Evolutionary conservation across 805 yeast genomes (phyloP).

Genomic region (Saccharomycopsis amapae): DNA sequence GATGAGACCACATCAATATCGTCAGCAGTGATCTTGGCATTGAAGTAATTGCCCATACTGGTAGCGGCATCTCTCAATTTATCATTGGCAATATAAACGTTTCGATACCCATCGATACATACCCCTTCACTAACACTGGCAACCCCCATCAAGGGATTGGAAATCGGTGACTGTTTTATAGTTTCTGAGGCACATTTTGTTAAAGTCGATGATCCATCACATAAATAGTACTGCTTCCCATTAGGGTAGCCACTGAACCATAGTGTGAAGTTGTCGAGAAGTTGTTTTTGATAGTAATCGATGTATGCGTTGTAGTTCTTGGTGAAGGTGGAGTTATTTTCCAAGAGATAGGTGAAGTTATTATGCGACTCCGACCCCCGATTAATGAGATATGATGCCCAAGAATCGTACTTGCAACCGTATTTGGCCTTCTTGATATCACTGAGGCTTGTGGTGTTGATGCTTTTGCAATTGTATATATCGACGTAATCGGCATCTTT

Average conservation of each 20-base stretch:
- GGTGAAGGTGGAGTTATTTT: conserved; percentile 4
- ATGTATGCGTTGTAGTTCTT: conserved; percentile 8
- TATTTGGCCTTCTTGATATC: conserved; percentile 7
- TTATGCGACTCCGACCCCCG: conserved; percentile 8
- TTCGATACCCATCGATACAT: too few relatives aligned
- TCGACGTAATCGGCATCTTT: too few relatives aligned
- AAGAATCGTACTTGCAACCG: conserved; percentile 15
- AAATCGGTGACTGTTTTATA: too few relatives aligned
- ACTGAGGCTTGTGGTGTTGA: not conserved
- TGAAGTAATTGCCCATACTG: conserved; percentile 4
- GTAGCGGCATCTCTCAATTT: not conserved
- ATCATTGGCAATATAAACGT: conserved; percentile 8
- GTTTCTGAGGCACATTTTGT: too few relatives aligned
- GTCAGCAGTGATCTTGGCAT: conserved; percentile 4
- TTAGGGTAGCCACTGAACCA: too few relatives aligned
- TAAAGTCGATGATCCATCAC: too few relatives aligned
- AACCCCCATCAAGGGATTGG: too few relatives aligned
- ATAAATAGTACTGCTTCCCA: too few relatives aligned
- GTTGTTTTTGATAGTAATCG: not conserved
- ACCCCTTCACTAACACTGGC: too few relatives aligned
- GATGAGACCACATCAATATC: conserved; percentile 7
- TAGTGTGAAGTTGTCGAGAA: too few relatives aligned
- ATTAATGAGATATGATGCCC: conserved; percentile 10
- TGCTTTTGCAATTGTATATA: conserved; percentile 4
- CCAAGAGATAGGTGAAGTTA: conserved; percentile 8